Evolutionary conservation across 2,329 filamentous ascomycete genomes (phyloP).

Genomic region (Plenodomus lindquistii): DNA sequence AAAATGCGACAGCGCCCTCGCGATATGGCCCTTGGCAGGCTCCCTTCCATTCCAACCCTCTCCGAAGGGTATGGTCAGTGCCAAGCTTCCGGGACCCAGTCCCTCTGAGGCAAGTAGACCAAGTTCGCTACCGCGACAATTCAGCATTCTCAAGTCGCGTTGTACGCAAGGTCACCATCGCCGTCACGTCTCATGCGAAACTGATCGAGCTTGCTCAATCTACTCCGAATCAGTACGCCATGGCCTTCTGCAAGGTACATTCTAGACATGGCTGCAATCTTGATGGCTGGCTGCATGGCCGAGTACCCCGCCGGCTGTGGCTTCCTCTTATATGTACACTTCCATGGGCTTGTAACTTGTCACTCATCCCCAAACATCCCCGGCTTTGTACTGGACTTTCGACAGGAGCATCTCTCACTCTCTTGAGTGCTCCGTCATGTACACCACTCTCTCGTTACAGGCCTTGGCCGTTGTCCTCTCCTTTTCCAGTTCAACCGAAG

Average conservation of each 20-base stretch:
- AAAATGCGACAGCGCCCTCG: constrained; percentile 20
- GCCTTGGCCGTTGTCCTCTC: constrained; percentile 38
- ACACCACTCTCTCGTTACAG: constrained; percentile 35
- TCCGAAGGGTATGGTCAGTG: constrained; percentile 22
- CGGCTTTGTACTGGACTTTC: constrained; percentile 20
- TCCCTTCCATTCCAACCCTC: constrained; percentile 30
- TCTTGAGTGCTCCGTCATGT: constrained; percentile 42
- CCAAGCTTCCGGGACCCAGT: constrained; percentile 23
- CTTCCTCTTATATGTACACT: constrained; percentile 34
- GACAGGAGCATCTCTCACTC: constrained; percentile 38
- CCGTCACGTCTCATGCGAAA: constrained; percentile 34
- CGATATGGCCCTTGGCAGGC: constrained; percentile 23
- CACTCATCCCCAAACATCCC: constrained; percentile 18
- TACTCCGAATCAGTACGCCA: constrained; percentile 30
- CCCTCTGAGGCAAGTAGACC: constrained; percentile 17
- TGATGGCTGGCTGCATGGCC: constrained; percentile 31
- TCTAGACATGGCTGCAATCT: constrained; percentile 32
- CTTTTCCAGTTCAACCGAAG: constrained; percentile 24
- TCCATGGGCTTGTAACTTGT: constrained; percentile 16
- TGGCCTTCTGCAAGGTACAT: constrained; percentile 43
- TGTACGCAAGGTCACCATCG: constrained; percentile 32
- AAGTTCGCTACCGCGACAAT: constrained; percentile 21
- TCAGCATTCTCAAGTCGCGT: constrained; percentile 30
- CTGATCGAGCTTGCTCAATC: constrained; percentile 21
- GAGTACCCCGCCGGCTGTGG: constrained; percentile 9